phyloP scores from a whole-genome alignment of 108 stramenopile genomes.

The Cyclotella kingstonii region DNA sequence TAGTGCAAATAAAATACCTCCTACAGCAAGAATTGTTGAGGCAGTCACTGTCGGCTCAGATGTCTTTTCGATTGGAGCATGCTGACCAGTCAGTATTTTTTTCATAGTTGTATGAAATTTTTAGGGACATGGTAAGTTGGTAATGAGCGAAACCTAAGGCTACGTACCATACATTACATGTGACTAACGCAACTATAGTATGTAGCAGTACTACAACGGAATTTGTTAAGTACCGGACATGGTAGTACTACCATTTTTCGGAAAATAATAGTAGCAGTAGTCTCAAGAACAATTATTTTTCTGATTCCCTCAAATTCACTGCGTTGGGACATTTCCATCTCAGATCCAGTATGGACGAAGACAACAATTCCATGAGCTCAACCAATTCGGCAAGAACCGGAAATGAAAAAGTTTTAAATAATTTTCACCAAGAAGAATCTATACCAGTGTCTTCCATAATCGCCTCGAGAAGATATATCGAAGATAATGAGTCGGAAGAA shows the following conservation, averaged over 20 bases:
- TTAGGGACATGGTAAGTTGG: not conserved
- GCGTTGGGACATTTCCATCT: conserved; percentile 10
- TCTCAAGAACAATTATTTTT: not conserved
- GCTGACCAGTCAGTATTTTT: not conserved
- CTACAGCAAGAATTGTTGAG: conserved; percentile 19
- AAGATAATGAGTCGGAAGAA: too few relatives aligned
- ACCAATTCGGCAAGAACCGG: conserved; percentile 1
- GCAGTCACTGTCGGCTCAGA: conserved; percentile 1
- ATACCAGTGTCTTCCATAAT: too few relatives aligned
- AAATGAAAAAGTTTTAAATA: conserved; percentile 1
- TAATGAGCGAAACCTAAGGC: too few relatives aligned
- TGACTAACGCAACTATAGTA: too few relatives aligned
- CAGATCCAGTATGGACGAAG: conserved; percentile 12
- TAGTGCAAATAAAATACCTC: conserved; percentile 4
- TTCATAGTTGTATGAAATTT: not conserved
- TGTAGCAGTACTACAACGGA: too few relatives aligned
- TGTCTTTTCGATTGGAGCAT: not conserved
- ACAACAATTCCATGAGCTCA: conserved; percentile 11
- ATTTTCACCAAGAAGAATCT: conserved; percentile 1
- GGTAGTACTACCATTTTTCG: too few relatives aligned
- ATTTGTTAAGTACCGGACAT: too few relatives aligned
- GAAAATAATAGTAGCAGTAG: too few relatives aligned
- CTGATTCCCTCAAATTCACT: conserved; percentile 6
- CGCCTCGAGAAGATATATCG: too few relatives aligned
- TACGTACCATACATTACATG: too few relatives aligned